A percentile compares a stretch with the other conserved stretches of the same genome.
Evolutionary conservation across 352 stramenopile genomes (phyloP).

Genomic region (Blastocystis sp.): DNA sequence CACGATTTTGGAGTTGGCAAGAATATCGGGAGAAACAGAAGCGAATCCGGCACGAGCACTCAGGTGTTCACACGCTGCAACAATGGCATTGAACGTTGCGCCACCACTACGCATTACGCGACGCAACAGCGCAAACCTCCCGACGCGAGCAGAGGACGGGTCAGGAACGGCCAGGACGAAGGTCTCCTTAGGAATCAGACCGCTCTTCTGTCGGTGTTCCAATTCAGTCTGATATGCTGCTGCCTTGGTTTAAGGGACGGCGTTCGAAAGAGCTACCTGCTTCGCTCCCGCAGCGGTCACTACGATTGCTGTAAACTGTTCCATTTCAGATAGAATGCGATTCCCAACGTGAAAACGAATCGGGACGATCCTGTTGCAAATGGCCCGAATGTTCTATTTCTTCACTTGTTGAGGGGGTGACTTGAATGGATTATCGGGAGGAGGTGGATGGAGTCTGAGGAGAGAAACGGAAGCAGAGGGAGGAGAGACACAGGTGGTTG

Average conservation of each 20-base stretch:
- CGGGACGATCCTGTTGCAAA: slow-evolving; percentile 9
- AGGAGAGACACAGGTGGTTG: no score
- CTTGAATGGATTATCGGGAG: background rate
- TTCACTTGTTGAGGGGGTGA: background rate
- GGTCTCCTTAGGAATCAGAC: slow-evolving; percentile 71
- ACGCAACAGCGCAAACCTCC: slow-evolving; percentile 27
- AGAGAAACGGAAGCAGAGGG: no score
- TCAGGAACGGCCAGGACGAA: slow-evolving; percentile 74
- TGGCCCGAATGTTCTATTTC: background rate
- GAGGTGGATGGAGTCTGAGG: background rate
- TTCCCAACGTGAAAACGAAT: background rate
- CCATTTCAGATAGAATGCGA: slow-evolving; percentile 33
- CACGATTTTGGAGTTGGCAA: slow-evolving; percentile 72
- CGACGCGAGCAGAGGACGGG: slow-evolving; percentile 68
- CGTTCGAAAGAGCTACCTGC: slow-evolving; percentile 12
- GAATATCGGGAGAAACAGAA: slow-evolving; percentile 71
- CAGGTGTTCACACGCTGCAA: slow-evolving; percentile 72
- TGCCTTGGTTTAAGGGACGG: slow-evolving; percentile 3
- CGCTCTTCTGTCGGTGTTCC: slow-evolving; percentile 72
- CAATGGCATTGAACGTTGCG: slow-evolving; percentile 75
- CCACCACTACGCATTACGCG: slow-evolving; percentile 48
- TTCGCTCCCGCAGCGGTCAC: slow-evolving; percentile 70
- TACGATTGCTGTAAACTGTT: slow-evolving; percentile 74
- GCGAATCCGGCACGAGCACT: slow-evolving; percentile 69
- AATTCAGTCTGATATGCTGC: slow-evolving; percentile 70